phyloP scores from a whole-genome alignment of 2,329 filamentous ascomycete species.

The Thelonectria discophora region DNA sequence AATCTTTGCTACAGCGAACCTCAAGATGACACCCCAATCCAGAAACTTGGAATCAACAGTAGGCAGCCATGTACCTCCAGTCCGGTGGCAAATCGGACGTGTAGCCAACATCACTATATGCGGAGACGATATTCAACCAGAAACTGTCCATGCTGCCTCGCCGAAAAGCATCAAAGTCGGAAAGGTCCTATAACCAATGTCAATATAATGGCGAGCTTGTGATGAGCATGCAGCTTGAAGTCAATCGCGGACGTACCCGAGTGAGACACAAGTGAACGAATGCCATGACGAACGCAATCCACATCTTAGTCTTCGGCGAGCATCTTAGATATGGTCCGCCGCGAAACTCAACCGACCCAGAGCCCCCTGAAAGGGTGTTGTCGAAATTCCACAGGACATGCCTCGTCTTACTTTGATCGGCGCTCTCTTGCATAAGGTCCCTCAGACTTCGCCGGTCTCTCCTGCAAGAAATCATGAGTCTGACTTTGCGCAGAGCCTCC shows the following conservation, averaged over 20 bases:
- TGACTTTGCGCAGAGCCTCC: too few relatives aligned
- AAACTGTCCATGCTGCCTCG: background rate
- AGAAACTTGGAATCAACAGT: too few relatives aligned
- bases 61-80: background rate
- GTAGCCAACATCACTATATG: background rate
- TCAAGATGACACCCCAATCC: too few relatives aligned
- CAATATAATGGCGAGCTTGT: background rate
- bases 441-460: background rate
- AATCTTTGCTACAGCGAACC: too few relatives aligned
- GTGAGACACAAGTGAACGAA: background rate
- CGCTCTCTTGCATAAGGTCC: background rate
- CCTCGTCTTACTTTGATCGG: background rate
- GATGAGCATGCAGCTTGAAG: background rate
- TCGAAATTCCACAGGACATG: background rate
- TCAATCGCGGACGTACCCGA: background rate
- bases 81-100: background rate
- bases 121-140: background rate
- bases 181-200: background rate
- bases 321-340: background rate
- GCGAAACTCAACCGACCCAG: background rate
- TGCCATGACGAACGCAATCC: background rate
- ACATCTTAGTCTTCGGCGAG: background rate
- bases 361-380: background rate
- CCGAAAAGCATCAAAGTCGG: background rate
- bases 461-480: background rate